These are phyloP conservation scores for Phycomyces blakesleeanus DNA, from an alignment of 192 early-diverging fungal species.

Conservation along the genomic window DNA sequence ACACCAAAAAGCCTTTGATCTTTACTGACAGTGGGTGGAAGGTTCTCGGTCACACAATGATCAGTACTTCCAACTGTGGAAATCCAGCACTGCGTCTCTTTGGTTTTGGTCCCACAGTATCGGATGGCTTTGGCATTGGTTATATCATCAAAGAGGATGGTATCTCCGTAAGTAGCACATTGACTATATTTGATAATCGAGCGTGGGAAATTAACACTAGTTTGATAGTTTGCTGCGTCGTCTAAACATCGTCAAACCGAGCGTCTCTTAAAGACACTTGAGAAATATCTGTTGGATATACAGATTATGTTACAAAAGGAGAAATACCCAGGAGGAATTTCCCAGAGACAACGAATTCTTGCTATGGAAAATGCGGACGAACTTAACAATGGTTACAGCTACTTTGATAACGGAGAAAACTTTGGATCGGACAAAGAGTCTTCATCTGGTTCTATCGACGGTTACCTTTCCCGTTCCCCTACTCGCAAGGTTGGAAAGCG, in stretches of 20 bases:
- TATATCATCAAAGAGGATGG: constrained; percentile 63
- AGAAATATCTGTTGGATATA: constrained; percentile 41
- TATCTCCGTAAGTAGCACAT: constrained; percentile 38
- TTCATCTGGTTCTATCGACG: constrained; percentile 1
- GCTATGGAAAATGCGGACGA: constrained; percentile 29
- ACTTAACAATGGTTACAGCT: constrained; percentile 37
- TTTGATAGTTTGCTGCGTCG: constrained; percentile 38
- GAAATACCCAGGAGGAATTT: constrained; percentile 31
- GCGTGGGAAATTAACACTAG: constrained; percentile 5
- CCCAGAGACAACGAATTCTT: constrained; percentile 24
- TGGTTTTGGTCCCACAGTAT: constrained; percentile 78
- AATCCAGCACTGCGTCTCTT: constrained; percentile 67
- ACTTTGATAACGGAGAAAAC: constrained; percentile 41
- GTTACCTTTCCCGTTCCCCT: background rate
- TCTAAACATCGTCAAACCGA: constrained; percentile 50
- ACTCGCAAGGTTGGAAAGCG: constrained; percentile 24
- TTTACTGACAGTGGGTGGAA: constrained; percentile 50
- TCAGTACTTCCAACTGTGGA: constrained; percentile 65
- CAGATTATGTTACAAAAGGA: constrained; percentile 32
- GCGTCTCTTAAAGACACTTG: constrained; percentile 36
- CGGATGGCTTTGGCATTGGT: constrained; percentile 82
- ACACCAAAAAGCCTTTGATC: constrained; percentile 33
- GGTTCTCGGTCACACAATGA: constrained; percentile 53
- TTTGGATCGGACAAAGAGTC: constrained; percentile 5
- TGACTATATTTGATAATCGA: background rate